These are phyloP conservation scores for Pascua sp. DNA, from an alignment of 1,284 basidiomycete genomes.

Conservation along the genomic window DNA sequence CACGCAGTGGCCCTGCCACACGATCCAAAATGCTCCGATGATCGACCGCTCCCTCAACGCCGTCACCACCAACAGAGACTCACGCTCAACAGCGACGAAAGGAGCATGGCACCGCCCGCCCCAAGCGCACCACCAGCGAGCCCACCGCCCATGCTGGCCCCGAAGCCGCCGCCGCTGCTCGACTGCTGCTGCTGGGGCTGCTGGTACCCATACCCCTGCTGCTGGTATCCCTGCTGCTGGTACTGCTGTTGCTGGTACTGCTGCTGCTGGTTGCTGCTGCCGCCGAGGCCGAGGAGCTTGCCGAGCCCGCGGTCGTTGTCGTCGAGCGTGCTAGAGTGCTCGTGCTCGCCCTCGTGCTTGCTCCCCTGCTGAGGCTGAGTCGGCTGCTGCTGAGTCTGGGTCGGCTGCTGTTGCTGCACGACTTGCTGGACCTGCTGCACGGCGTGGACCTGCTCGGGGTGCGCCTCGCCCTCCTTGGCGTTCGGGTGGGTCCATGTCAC, in stretches of 20 bases:
- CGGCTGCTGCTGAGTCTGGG: constrained; percentile 9
- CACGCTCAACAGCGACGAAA: too few species aligned
- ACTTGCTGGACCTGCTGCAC: constrained; percentile 11
- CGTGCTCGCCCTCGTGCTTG: not conserved
- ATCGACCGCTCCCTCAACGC: too few species aligned
- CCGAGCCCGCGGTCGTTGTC: constrained; percentile 14
- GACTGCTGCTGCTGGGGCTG: constrained; percentile 10
- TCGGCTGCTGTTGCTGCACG: constrained; percentile 7
- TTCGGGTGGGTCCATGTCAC: constrained; percentile 38
- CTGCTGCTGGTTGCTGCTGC: not conserved
- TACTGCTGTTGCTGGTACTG: not conserved
- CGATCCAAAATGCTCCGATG: too few species aligned
- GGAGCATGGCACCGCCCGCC: too few species aligned
- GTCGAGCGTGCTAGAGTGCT: not conserved
- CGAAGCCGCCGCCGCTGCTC: constrained; percentile 6
- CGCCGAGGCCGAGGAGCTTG: constrained; percentile 4
- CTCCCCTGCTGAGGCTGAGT: constrained; percentile 5
- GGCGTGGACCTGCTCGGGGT: constrained; percentile 32
- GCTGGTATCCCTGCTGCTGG: not conserved
- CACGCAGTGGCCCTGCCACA: too few species aligned
- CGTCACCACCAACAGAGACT: too few species aligned
- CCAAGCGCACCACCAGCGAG: not conserved
- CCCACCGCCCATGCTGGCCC: constrained; percentile 15
- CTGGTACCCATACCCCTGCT: not conserved
- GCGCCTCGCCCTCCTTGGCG: constrained; percentile 24